Evolutionary conservation across 768 basidiomycete species (phyloP), one percentile per base, ranked within the genome.

Genomic region (Leccinum sublutescens): DNA sequence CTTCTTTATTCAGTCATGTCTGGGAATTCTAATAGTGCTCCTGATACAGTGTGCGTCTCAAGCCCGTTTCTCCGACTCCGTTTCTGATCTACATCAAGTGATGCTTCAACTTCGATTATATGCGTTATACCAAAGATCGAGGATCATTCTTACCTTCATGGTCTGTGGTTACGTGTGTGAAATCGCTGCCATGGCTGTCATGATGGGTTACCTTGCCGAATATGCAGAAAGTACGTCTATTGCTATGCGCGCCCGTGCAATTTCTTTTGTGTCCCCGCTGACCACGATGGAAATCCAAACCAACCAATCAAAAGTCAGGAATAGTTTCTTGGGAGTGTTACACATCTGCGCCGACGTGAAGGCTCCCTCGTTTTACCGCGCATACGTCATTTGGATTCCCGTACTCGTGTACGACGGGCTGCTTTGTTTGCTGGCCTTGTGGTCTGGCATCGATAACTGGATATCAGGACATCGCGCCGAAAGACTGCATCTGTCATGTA

Each of bases 21-120:
- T 52, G 2, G 55, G 50, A 4, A 14, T 57, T 43, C 11, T 55
- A 2, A 27, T 57, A 17, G 19, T 60, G 7, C 45, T 52, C 19
- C 10, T 65, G 15, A 56, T 61, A 19, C 62, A 61, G 38, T 21
- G 52, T 54, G 52, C 52, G 64, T 65, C 11, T 34, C 17, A 31
- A 50, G 10, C 25, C 17, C 17, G 5, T 15, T 10, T 3, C 10
- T 47, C 4, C 12, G 6, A 17, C 17, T 23, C 14, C n/a, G n/a
- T 40, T 19, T 1, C 33, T 56, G 43, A 66, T 27, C 5, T 9
- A 3, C 14, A 9, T 21, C 34, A 40, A 65, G 60, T 66, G 9
- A 47, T 65, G 40, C 64, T 66, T 47, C 64, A 62, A 55, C 55
- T 43, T 43, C 60, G 61, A 9, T 33, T 66, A n/a, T 63, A 66